Base-by-base conservation (phyloP, 73 alveolate species). In the Urostyla sp. region DNA sequence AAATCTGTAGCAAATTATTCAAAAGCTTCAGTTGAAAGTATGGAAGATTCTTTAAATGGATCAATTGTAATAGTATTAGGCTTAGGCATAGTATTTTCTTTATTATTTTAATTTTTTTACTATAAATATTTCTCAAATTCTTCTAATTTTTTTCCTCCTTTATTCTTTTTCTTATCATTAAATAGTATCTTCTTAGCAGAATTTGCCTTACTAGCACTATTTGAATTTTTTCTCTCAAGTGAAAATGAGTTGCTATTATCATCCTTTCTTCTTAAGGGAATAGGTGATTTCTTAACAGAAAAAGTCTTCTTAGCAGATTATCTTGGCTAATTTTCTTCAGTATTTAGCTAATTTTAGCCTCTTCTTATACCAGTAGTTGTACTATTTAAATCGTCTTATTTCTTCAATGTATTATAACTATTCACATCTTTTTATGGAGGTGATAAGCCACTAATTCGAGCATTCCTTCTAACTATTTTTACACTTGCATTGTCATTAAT, bases 401-500 rank as follows among this genome's bases (percentile, higher is more conserved):
- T 10, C 28, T 51, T 10, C 13, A 10, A 55, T 7, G 51, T 7
- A 8, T 7, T 3, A 28, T 5, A 1, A 38, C 45, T 46, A 7
- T 44, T 20, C 6, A 30, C 13, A 28, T 69, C 83, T 69, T 69
- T 69, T 26, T 69, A 32, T 0, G 67, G 69, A 6, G 83, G 83
- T 13, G 83, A 69, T 40, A 40, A 13, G 30, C 13, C 49, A 46
- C 45, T 30, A 13, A 69, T 69, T 32, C 69, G 44, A 21, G 24
- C 11, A 48, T 46, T 45, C 26, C 83, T 44, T 3, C 83, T 15
- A 2, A 69, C 5, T 16, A 46, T 45, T 37, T 69, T 69, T 3
- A 69, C 31, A 28, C 72, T 28, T 28, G 67, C 46, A 32, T 69
- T 49, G 18, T 69, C 69, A 69, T 69, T 69, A 46, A 69, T 69